phyloP scores from a whole-genome alignment of 208 protist genomes.

The Herpetomonas samuelpessoai region DNA sequence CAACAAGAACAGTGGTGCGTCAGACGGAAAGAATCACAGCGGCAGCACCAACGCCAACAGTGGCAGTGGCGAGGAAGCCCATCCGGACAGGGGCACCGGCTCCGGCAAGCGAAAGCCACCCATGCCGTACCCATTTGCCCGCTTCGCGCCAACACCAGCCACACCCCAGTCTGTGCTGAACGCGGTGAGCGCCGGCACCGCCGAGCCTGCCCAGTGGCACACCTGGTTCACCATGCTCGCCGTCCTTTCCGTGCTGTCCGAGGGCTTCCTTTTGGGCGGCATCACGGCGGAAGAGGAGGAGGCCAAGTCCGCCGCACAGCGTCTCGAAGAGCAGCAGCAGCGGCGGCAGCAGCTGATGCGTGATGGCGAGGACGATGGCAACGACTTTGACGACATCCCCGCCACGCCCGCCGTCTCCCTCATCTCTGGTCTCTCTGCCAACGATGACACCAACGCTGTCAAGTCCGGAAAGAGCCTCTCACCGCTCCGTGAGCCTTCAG shows the following conservation, averaged over 20 bases:
- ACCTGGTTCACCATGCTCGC: conserved; percentile 2
- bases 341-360: background rate
- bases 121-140: background rate
- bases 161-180: background rate
- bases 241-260: conserved; percentile 1
- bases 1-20: background rate
- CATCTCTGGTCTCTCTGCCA: background rate
- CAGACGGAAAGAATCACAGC: background rate
- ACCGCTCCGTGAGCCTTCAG: background rate
- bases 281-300: background rate
- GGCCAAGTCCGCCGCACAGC: background rate
- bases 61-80: no score
- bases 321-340: background rate
- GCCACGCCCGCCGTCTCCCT: background rate
- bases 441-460: background rate
- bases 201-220: background rate
- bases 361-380: background rate
- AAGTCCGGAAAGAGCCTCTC: background rate
- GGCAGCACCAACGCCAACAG: background rate
- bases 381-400: background rate
- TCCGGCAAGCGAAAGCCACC: background rate
- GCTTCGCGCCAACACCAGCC: no score
- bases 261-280: conserved; percentile 1
- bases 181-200: background rate
- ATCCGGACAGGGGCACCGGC: no score